Percentiles rank a stretch among this genome's conserved stretches.
Conservation (phyloP, 179 eudicot species). For the Beta macrorhiza region DNA sequence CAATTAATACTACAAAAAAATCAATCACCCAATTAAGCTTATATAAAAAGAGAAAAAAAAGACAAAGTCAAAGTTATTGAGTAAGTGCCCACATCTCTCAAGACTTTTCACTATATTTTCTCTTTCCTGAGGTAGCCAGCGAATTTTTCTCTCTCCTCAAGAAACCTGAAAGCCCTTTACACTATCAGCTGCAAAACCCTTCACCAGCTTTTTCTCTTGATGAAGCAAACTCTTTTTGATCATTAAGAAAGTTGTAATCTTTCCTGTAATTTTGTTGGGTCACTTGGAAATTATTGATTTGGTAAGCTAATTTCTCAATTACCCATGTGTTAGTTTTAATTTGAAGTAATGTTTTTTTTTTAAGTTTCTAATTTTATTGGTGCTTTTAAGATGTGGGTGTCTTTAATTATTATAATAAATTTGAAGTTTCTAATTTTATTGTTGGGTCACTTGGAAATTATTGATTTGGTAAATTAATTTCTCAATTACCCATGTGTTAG, state of each 20-base stretch:
- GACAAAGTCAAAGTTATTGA: slow-evolving; percentile 44
- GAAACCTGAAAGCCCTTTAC: slow-evolving; percentile 21
- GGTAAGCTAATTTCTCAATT: slow-evolving; percentile 7
- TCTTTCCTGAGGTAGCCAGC: slow-evolving; percentile 21
- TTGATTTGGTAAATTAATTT: slow-evolving; percentile 14
- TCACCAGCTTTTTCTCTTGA: slow-evolving; percentile 2
- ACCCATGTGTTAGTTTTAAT: too few relatives aligned
- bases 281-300: slow-evolving; percentile 17
- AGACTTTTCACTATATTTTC: slow-evolving; percentile 17
- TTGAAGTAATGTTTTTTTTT: too few relatives aligned
- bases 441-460: too few relatives aligned
- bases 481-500: slow-evolving; percentile 24
- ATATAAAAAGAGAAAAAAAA: neutral
- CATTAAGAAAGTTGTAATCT: slow-evolving; percentile 16
- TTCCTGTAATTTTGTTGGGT: slow-evolving; percentile 13
- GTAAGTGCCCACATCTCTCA: slow-evolving; percentile 17
- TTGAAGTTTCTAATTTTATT: too few relatives aligned
- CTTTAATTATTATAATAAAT: too few relatives aligned
- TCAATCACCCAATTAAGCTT: slow-evolving; percentile 9
- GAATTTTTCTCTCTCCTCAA: slow-evolving; percentile 35
- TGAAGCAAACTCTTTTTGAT: slow-evolving; percentile 17
- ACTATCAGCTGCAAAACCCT: slow-evolving; percentile 23
- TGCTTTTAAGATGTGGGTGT: too few relatives aligned
- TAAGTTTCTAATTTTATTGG: too few relatives aligned
- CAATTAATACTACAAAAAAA: neutral